These are phyloP conservation scores for Wickerhamomyces ciferrii DNA, from an alignment of 805 yeast species.

Conservation along the genomic window DNA sequence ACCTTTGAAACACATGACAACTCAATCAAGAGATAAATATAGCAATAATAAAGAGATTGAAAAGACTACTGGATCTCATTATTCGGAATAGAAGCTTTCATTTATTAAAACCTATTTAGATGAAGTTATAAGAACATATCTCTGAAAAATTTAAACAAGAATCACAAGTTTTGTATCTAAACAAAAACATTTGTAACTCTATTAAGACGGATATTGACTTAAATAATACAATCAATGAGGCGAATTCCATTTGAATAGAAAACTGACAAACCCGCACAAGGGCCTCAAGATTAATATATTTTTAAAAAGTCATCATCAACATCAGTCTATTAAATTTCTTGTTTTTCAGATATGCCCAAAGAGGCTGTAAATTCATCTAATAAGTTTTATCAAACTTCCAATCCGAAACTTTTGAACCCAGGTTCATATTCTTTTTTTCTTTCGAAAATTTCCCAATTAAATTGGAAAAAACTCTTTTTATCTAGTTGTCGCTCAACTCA, in stretches of 20 bases:
- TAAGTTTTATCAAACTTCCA: neutral
- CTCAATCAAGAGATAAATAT: neutral
- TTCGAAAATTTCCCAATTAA: neutral
- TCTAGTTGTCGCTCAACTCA: neutral
- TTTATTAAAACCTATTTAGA: slow-evolving; percentile 4
- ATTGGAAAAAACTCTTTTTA: neutral
- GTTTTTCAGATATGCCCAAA: neutral
- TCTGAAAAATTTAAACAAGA: neutral
- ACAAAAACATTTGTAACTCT: neutral
- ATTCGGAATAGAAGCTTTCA: neutral
- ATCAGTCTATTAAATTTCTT: neutral
- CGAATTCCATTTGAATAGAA: neutral
- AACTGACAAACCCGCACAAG: neutral
- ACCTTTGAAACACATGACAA: neutral
- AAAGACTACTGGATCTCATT: neutral
- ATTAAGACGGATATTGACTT: neutral
- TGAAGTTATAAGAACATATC: neutral
- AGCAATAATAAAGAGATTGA: neutral
- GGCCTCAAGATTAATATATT: neutral
- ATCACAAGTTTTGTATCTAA: neutral
- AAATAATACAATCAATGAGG: neutral
- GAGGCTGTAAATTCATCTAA: slow-evolving; percentile 1
- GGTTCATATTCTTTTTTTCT: neutral
- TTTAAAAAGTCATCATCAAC: neutral
- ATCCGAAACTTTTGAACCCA: neutral